These are phyloP conservation scores for Lepidium aucheri DNA, from an alignment of 345 rosid genomes.

Conservation along the genomic window DNA sequence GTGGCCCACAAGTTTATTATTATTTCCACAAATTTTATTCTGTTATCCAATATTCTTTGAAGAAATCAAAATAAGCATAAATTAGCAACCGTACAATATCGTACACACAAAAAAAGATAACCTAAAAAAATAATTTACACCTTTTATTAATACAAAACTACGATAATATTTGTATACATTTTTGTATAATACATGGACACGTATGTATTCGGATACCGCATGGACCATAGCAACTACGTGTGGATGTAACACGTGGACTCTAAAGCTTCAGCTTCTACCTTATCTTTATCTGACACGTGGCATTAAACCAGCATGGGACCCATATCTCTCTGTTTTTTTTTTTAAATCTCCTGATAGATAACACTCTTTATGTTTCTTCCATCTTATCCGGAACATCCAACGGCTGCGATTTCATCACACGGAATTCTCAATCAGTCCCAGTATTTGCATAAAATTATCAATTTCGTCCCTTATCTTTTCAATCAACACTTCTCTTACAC, in stretches of 20 bases:
- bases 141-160: too few species aligned
- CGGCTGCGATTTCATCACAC: neutral
- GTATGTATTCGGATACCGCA: neutral
- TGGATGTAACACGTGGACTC: constrained; percentile 19
- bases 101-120: neutral
- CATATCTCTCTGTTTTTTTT: neutral
- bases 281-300: constrained; percentile 27
- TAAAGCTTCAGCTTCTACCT: constrained; percentile 11
- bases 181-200: neutral
- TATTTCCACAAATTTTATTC: neutral
- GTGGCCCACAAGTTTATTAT: neutral
- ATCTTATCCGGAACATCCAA: constrained; percentile 28
- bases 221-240: constrained; percentile 6
- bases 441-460: neutral
- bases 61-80: neutral
- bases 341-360: neutral
- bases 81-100: neutral
- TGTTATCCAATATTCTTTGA: neutral
- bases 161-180: neutral
- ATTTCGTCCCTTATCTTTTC: neutral
- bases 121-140: neutral
- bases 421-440: neutral
- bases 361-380: constrained; percentile 3
- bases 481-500: neutral
- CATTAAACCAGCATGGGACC: constrained; percentile 9